These are phyloP conservation scores for Ceratobasidium sp. DNA, from an alignment of 1,284 basidiomycete genomes.

Conservation along the genomic window DNA sequence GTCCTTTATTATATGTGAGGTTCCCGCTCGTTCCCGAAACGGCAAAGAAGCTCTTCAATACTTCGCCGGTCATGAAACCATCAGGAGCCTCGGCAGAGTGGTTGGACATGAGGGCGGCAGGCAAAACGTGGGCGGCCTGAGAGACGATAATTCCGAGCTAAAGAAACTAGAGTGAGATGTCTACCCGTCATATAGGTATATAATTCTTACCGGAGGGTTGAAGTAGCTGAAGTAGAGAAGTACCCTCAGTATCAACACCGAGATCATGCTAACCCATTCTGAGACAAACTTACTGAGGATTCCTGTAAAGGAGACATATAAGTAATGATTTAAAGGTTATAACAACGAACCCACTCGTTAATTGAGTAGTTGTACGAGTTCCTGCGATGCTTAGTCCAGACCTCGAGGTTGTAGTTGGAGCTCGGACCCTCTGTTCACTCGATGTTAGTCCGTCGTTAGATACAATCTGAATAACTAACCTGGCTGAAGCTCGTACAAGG, in stretches of 20 bases:
- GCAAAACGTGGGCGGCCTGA: constrained; percentile 1
- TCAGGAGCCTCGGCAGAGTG: constrained; percentile 5
- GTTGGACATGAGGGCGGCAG: constrained; percentile 18
- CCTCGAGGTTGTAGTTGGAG: background rate
- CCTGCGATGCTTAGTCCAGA: background rate
- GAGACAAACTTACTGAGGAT: constrained; percentile 1
- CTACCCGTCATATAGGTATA: background rate
- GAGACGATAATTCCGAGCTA: constrained; percentile 13
- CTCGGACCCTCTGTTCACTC: background rate
- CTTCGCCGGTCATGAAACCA: constrained; percentile 1
- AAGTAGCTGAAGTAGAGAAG: background rate
- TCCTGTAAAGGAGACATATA: background rate
- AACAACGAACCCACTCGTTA: background rate
- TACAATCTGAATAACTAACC: background rate
- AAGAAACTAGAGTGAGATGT: background rate
- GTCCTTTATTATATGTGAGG: constrained; percentile 4
- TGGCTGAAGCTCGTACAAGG: background rate
- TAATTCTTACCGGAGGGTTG: background rate
- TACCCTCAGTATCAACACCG: background rate
- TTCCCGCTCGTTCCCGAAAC: background rate
- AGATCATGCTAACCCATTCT: background rate
- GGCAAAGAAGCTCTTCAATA: constrained; percentile 15
- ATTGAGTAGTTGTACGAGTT: background rate
- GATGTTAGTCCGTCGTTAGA: background rate
- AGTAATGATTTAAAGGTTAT: background rate